These are phyloP conservation scores for Xanthoparmelia taractica DNA, from an alignment of 495 filamentous ascomycete species.

Conservation along the genomic window DNA sequence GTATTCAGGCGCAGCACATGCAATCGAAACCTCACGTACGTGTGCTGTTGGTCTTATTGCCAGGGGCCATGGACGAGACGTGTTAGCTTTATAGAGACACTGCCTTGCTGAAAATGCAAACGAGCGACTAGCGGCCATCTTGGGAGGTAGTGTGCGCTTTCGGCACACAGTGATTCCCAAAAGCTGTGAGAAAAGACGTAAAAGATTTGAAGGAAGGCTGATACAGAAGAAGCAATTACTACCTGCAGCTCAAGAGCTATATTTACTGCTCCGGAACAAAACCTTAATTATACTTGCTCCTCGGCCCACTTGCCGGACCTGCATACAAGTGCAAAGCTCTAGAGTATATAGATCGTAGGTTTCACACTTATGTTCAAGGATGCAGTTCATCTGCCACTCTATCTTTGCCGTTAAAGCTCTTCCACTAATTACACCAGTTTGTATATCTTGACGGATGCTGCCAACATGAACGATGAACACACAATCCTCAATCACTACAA, in stretches of 20 bases:
- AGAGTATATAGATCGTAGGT: background rate
- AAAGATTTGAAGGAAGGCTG: background rate
- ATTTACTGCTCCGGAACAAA: background rate
- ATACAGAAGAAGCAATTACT: background rate
- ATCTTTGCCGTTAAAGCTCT: background rate
- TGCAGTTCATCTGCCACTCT: background rate
- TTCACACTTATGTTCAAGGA: background rate
- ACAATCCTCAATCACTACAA: slow-evolving; percentile 85
- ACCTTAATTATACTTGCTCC: background rate
- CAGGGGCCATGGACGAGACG: slow-evolving; percentile 40
- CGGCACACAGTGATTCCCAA: slow-evolving; percentile 5
- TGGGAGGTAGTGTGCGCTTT: slow-evolving; percentile 17
- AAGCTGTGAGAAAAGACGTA: background rate
- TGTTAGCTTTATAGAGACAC: slow-evolving; percentile 46
- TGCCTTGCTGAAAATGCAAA: slow-evolving; percentile 48
- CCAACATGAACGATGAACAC: slow-evolving; percentile 58
- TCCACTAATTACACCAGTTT: background rate
- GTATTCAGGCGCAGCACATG: background rate
- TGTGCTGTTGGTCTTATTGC: slow-evolving; percentile 46
- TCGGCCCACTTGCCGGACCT: background rate
- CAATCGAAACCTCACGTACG: slow-evolving; percentile 19
- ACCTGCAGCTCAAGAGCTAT: background rate
- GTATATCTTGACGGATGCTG: slow-evolving; percentile 5
- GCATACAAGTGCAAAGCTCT: background rate
- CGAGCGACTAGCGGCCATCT: slow-evolving; percentile 53